phyloP scores from a whole-genome alignment of 345 rosid species.

The Acer negundo region DNA sequence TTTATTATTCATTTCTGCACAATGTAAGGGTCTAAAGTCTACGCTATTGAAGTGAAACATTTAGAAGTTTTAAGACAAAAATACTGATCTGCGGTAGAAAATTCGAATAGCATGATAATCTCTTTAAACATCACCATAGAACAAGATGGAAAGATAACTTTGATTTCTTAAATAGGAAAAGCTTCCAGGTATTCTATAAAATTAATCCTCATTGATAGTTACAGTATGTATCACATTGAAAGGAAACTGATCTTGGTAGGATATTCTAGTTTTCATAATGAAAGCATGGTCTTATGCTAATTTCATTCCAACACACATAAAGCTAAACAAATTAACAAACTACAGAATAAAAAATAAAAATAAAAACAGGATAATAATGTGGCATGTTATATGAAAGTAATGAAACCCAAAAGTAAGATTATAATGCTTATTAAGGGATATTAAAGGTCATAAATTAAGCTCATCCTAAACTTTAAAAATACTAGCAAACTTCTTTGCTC shows the following conservation, averaged over 20 bases:
- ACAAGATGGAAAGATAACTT: no score
- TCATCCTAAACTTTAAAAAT: background rate
- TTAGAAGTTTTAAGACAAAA: background rate
- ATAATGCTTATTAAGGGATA: background rate
- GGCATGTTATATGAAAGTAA: background rate
- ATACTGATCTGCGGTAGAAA: no score
- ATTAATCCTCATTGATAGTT: background rate
- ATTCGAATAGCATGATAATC: no score
- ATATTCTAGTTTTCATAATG: background rate
- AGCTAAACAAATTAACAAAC: background rate
- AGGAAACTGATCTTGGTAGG: background rate
- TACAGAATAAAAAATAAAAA: no score
- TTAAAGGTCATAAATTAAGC: background rate
- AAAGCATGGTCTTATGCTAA: background rate
- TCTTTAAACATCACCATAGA: no score
- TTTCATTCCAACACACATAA: background rate
- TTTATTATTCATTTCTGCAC: background rate
- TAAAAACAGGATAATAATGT: background rate
- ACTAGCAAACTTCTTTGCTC: background rate
- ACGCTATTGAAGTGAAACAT: background rate
- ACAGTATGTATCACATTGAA: background rate
- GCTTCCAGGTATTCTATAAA: background rate
- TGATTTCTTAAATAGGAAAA: no score
- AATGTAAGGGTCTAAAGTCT: background rate
- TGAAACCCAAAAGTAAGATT: background rate